phyloP scores from a whole-genome alignment of 495 filamentous ascomycete genomes.

The Xylaria acuta region DNA sequence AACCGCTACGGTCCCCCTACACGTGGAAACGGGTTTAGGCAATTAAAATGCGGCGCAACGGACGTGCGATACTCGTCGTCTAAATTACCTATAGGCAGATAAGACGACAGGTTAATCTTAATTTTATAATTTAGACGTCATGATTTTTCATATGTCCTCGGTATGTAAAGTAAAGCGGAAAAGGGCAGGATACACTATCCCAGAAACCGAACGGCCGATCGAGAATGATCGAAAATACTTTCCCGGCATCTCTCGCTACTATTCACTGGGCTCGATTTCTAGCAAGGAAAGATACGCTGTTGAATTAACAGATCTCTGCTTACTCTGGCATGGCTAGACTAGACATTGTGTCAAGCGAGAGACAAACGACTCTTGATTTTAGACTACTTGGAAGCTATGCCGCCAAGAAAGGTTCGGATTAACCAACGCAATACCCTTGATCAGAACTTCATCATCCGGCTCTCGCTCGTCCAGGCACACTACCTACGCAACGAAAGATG shows the following conservation, averaged over 20 bases:
- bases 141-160: background rate
- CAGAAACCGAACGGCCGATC: too few species aligned
- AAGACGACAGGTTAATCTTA: background rate
- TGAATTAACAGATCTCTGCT: constrained; percentile 1
- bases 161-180: background rate
- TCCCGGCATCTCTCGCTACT: background rate
- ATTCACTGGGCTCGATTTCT: background rate
- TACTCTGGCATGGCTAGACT: background rate
- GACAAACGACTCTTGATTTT: background rate
- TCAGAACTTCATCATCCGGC: background rate
- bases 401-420: background rate
- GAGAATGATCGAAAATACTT: background rate
- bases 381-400: background rate
- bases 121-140: background rate
- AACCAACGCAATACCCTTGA: background rate
- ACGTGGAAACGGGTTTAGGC: background rate
- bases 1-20: background rate
- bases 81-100: background rate
- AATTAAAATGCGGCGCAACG: background rate
- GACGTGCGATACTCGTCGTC: background rate
- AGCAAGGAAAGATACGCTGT: background rate
- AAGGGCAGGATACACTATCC: background rate
- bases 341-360: background rate
- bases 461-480: background rate
- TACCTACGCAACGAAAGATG: background rate